A percentile compares a stretch with the other conserved stretches of the same genome.
Evolutionary conservation across 805 yeast species (phyloP).

Genomic region (Ascoidea rubescens): DNA sequence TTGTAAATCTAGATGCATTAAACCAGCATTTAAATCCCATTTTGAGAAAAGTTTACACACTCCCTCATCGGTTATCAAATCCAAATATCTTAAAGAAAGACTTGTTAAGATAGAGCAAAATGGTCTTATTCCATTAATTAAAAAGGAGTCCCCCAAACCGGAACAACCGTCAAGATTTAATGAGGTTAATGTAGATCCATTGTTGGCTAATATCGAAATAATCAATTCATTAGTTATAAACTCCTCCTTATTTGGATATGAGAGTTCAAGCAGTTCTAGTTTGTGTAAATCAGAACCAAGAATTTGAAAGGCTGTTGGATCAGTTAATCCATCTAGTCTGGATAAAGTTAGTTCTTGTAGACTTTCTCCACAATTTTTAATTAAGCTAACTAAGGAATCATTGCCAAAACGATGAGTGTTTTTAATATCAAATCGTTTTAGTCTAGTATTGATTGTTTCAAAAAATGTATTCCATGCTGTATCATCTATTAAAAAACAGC

Average conservation of each 20-base stretch:
- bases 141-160: conserved; percentile 50
- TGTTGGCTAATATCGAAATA: conserved; percentile 40
- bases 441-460: conserved; percentile 35
- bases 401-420: conserved; percentile 78
- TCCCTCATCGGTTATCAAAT: conserved; percentile 59
- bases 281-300: conserved; percentile 48
- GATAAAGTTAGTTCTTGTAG: conserved; percentile 47
- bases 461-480: conserved; percentile 69
- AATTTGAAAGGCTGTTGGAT: conserved; percentile 41
- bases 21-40: conserved; percentile 41
- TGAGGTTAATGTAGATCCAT: conserved; percentile 45
- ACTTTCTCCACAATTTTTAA: conserved; percentile 44
- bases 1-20: conserved; percentile 44
- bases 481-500: conserved; percentile 77
- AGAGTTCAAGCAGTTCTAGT: conserved; percentile 45
- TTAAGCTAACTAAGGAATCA: conserved; percentile 45
- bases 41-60: conserved; percentile 40
- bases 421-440: conserved; percentile 47
- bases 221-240: conserved; percentile 56
- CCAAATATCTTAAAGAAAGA: conserved; percentile 44
- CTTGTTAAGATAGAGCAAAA: conserved; percentile 43
- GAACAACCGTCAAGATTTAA: conserved; percentile 64
- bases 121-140: conserved; percentile 41
- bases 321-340: conserved; percentile 58
- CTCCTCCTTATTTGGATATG: conserved; percentile 54